These are phyloP conservation scores for Polygonum aviculare DNA, from an alignment of 148 eudicot genomes.

Conservation along the genomic window DNA sequence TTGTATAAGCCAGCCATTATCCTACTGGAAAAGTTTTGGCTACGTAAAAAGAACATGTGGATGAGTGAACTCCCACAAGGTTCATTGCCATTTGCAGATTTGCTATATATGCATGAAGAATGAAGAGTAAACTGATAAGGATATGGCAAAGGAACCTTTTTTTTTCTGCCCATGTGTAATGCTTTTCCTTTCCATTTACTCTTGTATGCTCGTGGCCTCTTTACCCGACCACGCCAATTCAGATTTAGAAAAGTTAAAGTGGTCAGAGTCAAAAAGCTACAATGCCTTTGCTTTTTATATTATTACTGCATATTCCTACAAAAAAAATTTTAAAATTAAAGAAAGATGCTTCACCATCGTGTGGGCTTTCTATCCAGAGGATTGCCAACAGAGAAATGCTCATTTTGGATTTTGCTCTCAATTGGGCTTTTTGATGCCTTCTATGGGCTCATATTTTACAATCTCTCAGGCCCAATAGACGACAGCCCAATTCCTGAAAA, in stretches of 20 bases:
- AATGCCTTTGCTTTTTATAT: background rate
- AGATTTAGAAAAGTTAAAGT: conserved; percentile 1
- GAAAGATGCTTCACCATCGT: background rate
- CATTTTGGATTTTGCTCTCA: background rate
- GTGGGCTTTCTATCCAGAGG: background rate
- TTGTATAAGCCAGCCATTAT: background rate
- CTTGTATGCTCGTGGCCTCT: conserved; percentile 2
- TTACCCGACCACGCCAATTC: conserved; percentile 10
- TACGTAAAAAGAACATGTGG: conserved; percentile 1
- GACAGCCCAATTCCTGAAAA: background rate
- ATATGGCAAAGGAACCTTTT: conserved; percentile 1
- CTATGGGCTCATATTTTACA: background rate
- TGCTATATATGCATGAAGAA: background rate
- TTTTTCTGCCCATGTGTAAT: background rate
- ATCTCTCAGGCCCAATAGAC: background rate
- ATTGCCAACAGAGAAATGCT: background rate
- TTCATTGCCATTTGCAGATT: background rate
- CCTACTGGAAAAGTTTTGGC: background rate
- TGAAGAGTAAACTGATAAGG: background rate
- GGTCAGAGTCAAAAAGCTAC: conserved; percentile 9
- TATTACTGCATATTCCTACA: background rate
- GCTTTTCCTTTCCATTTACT: background rate
- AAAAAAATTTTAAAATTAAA: background rate
- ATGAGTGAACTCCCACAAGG: background rate
- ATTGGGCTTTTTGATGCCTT: background rate